Evolutionary conservation across 192 early-diverging fungal genomes (phyloP).

Genomic region (Backusella sp.): DNA sequence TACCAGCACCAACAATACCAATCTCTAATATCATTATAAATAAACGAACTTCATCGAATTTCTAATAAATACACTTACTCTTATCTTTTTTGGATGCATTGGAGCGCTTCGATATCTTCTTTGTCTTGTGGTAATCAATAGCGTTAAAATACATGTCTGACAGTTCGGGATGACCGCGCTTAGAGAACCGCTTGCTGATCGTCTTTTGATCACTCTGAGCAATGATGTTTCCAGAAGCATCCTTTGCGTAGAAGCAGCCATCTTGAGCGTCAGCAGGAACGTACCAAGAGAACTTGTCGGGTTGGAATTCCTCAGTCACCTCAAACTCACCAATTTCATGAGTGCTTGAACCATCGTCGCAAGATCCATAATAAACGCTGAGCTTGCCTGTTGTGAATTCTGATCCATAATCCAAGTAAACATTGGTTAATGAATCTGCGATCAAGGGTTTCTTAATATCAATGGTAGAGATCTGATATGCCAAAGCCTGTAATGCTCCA

Average conservation of each 20-base stretch:
- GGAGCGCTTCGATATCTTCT: background rate
- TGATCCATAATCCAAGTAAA: conserved; percentile 10
- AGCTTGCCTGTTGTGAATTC: background rate
- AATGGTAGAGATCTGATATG: too few relatives aligned
- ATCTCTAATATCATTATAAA: conserved; percentile 9
- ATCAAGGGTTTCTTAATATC: background rate
- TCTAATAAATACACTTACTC: conserved; percentile 6
- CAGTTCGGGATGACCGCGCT: conserved; percentile 18
- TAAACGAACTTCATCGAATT: background rate
- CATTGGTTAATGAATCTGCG: background rate
- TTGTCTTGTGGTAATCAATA: conserved; percentile 14
- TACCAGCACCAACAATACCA: conserved; percentile 32
- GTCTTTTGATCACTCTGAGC: conserved; percentile 10
- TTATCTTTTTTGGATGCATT: conserved; percentile 8
- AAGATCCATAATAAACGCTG: background rate
- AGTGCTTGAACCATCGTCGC: background rate
- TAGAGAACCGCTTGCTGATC: background rate
- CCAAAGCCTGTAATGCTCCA: too few relatives aligned
- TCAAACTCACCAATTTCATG: conserved; percentile 5
- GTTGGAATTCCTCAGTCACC: background rate
- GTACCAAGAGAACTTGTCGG: conserved; percentile 14
- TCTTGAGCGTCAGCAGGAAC: conserved; percentile 2
- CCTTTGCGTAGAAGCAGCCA: conserved; percentile 10
- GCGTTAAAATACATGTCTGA: conserved; percentile 23
- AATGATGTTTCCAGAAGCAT: background rate